Evolutionary conservation across 805 yeast genomes (phyloP), one percentile per base, ranked within the genome.

Genomic region (Dipodascus geniculatus): DNA sequence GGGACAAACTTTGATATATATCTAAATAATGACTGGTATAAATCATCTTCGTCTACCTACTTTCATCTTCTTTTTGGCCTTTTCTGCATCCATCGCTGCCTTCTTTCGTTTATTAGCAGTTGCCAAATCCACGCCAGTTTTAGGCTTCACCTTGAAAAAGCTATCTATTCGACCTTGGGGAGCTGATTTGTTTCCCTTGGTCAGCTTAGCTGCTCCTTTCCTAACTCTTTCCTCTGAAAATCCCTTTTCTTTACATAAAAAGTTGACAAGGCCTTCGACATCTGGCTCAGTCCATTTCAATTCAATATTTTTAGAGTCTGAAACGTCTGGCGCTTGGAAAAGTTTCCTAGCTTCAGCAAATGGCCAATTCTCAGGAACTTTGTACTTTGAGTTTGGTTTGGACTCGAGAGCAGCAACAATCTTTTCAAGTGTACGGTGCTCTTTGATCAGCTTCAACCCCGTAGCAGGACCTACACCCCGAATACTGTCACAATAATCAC

Each of bases 401-500:
- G 61, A 60, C 51, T 80, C 75, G 35, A 89, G 78, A 55, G 69
- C 73, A 60, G 80, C 81, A 44, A 91, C 78, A 47, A 93, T 81
- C 42, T 82, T 83, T 57, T 91, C 98, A 50, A 93, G 74, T 0
- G 85, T 75, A 1, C 85, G 82, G 66, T 87, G 89, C 63, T 91
- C 96, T 64, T 82, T 84, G 57, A 93, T 87, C 56, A 93, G 74
- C 64, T 93, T 91, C 58, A 78, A 74, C 0, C 97, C 99, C 0
- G 96, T 91, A 1, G 86, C 93, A 0, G 98, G 98, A 6, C 99
- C 99, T 56, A 93, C 83, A 22, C 99, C 99, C 61, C 81, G 81
- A 55, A 93, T 90, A 2, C 96, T 86, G 59, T 91, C 97, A 71
- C 96, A 88, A 68, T 93, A 93, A 72, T 93, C 99, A 69, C 99